Base-by-base conservation (phyloP, 176 grass and related monocot species). In the Oropetium thomaeum region DNA sequence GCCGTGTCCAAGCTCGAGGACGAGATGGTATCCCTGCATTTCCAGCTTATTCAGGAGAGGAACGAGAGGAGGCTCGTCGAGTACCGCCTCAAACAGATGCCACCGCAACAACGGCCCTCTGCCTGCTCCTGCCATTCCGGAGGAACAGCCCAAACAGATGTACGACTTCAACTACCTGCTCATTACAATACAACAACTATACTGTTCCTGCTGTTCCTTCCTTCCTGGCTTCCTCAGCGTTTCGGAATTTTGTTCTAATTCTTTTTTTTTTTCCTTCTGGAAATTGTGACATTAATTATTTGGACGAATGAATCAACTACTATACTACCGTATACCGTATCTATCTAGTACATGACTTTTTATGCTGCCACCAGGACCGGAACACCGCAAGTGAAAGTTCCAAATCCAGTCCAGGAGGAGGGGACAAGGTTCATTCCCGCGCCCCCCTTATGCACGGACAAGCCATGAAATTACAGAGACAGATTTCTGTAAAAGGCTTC, bases 11-110 rank as follows among this genome's bases (percentile, higher is more conserved):
- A 81, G 80, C 79, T 98, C 27, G 95, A 98, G 86, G 91, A 98
- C 75, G 90, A 93, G 68, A 87, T 93, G 72, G 87, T 92, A 2
- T 71, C 88, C 61, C 86, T 98, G 59, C 91, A 98, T 71, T 89
- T 93, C 86, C 86, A 94, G 84, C 84, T 98, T 70, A 98, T 88
- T 68, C 95, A 98, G 84, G 95, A 98, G 88, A 85, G 91, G 65
- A 93, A 98, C 81, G 95, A 98, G 80, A 85, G 95, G 65, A 83
- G 86, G 44, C 86, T 98, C 79, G 75, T 88, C 28, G 88, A 94
- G 84, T 93, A 98, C 76, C 84, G 71, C 17, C 65, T 93, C 70
- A 93, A 91, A 68, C 83, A 97, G 49, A 39, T 58, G 27, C 85
- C 49, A 58, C 78, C 49, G 64, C 78, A 93, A 51, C 53, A 58